phyloP scores from a whole-genome alignment of 2,329 filamentous ascomycete genomes.

The Lasiodiplodia sp. region DNA sequence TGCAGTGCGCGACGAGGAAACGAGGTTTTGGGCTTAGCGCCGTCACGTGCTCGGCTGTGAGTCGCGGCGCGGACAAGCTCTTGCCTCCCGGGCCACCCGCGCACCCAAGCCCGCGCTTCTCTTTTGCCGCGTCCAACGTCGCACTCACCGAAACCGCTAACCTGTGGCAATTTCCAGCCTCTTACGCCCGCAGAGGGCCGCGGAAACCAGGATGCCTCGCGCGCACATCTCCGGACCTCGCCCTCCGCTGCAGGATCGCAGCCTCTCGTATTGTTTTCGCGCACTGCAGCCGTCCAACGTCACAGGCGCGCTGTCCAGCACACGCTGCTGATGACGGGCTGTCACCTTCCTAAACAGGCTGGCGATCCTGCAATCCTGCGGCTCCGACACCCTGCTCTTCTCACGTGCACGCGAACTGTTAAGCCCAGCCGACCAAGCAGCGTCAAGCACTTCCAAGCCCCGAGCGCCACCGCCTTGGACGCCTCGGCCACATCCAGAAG shows the following conservation, averaged over 20 bases:
- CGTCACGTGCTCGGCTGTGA: constrained; percentile 1
- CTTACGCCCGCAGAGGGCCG: background rate
- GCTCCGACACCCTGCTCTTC: background rate
- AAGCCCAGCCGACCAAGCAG: constrained; percentile 18
- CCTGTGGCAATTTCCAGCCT: background rate
- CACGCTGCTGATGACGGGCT: background rate
- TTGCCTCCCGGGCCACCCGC: background rate
- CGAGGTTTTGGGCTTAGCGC: background rate
- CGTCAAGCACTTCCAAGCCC: constrained; percentile 20
- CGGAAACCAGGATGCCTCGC: background rate
- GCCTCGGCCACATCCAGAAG: background rate
- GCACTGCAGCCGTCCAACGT: background rate
- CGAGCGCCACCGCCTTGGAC: background rate
- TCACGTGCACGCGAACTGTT: background rate
- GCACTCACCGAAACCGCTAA: background rate
- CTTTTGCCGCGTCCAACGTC: background rate
- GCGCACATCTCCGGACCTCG: background rate
- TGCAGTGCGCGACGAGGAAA: background rate
- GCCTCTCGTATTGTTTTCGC: background rate
- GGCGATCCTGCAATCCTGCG: background rate
- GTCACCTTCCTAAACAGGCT: constrained; percentile 17
- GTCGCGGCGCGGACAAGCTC: background rate
- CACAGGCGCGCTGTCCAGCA: background rate
- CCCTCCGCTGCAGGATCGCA: background rate
- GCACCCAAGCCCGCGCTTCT: background rate